Evolutionary conservation across 2,329 filamentous ascomycete genomes (phyloP).

Genomic region (Scytalidium lignicola): DNA sequence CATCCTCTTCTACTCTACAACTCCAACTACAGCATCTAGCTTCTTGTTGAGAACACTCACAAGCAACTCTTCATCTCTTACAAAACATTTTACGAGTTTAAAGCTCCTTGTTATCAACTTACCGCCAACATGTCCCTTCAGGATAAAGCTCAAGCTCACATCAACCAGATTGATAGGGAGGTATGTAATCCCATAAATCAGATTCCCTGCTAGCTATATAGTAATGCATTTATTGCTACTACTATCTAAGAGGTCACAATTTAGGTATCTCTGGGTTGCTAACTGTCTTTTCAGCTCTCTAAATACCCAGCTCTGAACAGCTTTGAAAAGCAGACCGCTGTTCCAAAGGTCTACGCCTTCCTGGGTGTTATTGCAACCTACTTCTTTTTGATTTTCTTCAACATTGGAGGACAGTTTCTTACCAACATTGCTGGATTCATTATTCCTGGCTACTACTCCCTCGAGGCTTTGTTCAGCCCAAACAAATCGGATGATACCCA

Average conservation of each 20-base stretch:
- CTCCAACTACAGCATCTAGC: neutral
- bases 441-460: constrained; percentile 79
- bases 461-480: constrained; percentile 68
- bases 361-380: constrained; percentile 73
- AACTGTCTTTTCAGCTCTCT: constrained; percentile 54
- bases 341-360: constrained; percentile 81
- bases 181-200: constrained; percentile 42
- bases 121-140: constrained; percentile 63
- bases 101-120: neutral
- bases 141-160: constrained; percentile 70
- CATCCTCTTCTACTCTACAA: neutral
- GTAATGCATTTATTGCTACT: neutral
- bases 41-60: constrained; percentile 1
- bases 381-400: constrained; percentile 90
- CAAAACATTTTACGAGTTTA: constrained; percentile 1
- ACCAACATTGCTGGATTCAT: constrained; percentile 83
- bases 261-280: constrained; percentile 1
- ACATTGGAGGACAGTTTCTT: constrained; percentile 81
- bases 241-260: neutral
- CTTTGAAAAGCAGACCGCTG: constrained; percentile 75
- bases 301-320: constrained; percentile 82
- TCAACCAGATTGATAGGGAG: constrained; percentile 78
- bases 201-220: neutral
- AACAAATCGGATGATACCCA: constrained; percentile 76
- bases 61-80: neutral